Evolutionary conservation across 2,329 filamentous ascomycete genomes (phyloP).

Genomic region (Lasiodiplodia theobromae): DNA sequence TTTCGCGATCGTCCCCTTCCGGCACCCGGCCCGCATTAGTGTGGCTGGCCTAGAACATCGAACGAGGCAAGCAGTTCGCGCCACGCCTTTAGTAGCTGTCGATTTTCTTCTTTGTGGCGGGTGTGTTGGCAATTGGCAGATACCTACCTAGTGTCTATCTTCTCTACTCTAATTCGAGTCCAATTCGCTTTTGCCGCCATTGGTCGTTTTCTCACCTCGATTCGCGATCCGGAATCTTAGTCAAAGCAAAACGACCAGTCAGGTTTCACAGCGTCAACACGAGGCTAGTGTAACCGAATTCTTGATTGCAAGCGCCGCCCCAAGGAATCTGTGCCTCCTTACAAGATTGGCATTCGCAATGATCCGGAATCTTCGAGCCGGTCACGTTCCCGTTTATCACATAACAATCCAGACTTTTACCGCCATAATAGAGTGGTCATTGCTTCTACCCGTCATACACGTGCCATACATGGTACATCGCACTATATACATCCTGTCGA

Average conservation of each 20-base stretch:
- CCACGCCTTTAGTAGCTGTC: background rate
- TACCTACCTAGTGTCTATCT: too few species aligned
- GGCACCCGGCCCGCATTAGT: background rate
- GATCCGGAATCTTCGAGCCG: background rate
- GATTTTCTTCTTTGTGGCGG: background rate
- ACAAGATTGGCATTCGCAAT: background rate
- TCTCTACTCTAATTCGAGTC: background rate
- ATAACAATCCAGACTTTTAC: background rate
- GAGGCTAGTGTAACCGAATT: background rate
- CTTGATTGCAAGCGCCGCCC: background rate
- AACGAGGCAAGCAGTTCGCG: background rate
- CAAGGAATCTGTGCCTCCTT: background rate
- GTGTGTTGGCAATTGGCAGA: background rate
- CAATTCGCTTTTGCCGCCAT: too few species aligned
- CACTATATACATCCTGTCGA: background rate
- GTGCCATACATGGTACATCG: background rate
- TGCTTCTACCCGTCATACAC: constrained; percentile 1
- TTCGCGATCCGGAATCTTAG: background rate
- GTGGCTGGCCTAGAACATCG: background rate
- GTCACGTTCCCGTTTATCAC: background rate
- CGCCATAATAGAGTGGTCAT: background rate
- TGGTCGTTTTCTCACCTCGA: too few species aligned
- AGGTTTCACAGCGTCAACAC: background rate
- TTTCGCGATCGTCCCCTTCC: background rate
- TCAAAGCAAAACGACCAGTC: background rate